phyloP scores from a whole-genome alignment of 2,329 filamentous ascomycete genomes.

The Colletotrichum lentis region DNA sequence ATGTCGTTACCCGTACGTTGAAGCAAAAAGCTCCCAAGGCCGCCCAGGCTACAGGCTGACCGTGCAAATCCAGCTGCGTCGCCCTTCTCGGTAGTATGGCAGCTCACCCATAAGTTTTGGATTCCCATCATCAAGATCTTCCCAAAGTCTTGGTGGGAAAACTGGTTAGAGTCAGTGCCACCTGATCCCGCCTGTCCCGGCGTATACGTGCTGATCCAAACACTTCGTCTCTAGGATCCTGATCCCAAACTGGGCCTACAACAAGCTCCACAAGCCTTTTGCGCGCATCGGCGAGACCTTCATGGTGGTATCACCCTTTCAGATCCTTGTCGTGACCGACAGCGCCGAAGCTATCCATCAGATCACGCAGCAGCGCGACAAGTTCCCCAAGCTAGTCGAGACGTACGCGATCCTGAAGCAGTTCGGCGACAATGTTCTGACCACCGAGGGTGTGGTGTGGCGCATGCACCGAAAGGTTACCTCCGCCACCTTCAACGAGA shows the following conservation, averaged over 20 bases:
- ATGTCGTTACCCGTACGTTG: constrained; percentile 62
- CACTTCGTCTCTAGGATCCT: constrained; percentile 54
- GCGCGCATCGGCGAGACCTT: constrained; percentile 69
- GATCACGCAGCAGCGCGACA: constrained; percentile 70
- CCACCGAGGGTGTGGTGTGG: constrained; percentile 75
- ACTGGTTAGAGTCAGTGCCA: constrained; percentile 66
- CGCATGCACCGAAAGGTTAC: constrained; percentile 76
- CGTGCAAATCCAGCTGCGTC: constrained; percentile 51
- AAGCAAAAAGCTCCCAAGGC: too few species aligned
- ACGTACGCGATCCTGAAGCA: constrained; percentile 62
- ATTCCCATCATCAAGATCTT: constrained; percentile 63
- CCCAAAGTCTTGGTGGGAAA: constrained; percentile 63
- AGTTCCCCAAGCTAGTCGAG: constrained; percentile 74
- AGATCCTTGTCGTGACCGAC: constrained; percentile 63
- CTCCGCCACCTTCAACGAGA: constrained; percentile 77
- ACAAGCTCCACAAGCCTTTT: constrained; percentile 65
- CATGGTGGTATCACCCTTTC: constrained; percentile 67
- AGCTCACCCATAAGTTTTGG: constrained; percentile 63
- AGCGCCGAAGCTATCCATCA: constrained; percentile 72
- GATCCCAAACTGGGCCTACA: constrained; percentile 67
- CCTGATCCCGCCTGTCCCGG: background rate
- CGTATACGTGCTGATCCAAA: constrained; percentile 29
- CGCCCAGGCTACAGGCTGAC: background rate
- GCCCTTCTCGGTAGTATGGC: constrained; percentile 63
- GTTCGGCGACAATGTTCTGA: constrained; percentile 77